Percentiles rank a stretch among this genome's conserved stretches.
Conservation (phyloP, 768 basidiomycete species). For the Ramaria sp. region DNA sequence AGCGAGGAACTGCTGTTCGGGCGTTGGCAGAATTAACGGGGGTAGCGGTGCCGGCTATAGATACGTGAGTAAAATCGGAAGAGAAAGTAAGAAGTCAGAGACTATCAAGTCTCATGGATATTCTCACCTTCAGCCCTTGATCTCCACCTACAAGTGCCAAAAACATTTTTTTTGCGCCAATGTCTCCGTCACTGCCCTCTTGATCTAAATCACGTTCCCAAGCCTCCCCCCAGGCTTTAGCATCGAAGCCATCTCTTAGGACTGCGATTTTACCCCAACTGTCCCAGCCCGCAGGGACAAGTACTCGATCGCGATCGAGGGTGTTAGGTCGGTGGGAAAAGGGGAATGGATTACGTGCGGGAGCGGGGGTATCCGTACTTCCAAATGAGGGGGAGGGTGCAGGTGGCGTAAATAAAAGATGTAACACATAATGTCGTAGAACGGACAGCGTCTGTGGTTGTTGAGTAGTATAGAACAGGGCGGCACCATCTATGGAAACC, state of each 20-base stretch:
- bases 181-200: constrained; percentile 28
- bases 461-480: constrained; percentile 83
- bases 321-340: constrained; percentile 85
- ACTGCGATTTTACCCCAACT: constrained; percentile 94
- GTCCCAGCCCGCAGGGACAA: constrained; percentile 96
- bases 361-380: constrained; percentile 28
- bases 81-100: neutral
- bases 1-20: constrained; percentile 85
- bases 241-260: constrained; percentile 85
- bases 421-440: constrained; percentile 76
- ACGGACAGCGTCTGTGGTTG: constrained; percentile 64
- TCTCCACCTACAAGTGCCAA: constrained; percentile 57
- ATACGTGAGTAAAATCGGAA: neutral
- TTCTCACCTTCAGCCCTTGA: constrained; percentile 57
- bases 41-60: constrained; percentile 53
- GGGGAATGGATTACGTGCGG: constrained; percentile 71
- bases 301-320: constrained; percentile 83
- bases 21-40: constrained; percentile 69
- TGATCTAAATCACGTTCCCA: constrained; percentile 64
- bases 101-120: neutral
- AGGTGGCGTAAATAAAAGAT: constrained; percentile 68
- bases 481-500: constrained; percentile 65
- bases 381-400: constrained; percentile 36
- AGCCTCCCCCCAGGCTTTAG: constrained; percentile 65
- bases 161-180: constrained; percentile 59